Evolutionary conservation across 83 land plant species (phyloP).

Genomic region (Larix sibirica): DNA sequence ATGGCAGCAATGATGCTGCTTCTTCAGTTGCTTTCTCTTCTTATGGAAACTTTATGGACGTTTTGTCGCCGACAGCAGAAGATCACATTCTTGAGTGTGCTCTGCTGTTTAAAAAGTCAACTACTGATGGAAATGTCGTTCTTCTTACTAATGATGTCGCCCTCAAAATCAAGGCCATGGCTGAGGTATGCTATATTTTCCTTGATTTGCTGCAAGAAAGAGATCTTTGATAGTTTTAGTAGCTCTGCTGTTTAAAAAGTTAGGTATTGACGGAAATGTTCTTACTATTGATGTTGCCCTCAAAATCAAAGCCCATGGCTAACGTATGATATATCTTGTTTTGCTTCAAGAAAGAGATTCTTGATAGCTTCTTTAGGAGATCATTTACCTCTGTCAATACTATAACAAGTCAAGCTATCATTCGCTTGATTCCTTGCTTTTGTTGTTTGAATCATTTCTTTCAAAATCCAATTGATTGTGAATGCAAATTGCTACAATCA

Average conservation of each 20-base stretch:
- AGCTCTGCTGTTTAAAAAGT: not conserved
- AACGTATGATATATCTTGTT: not conserved
- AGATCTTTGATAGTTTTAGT: not conserved
- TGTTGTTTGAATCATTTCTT: not conserved
- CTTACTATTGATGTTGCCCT: not conserved
- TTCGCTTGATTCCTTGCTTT: not conserved
- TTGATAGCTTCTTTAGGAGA: not conserved
- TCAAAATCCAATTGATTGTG: not conserved
- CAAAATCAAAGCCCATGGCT: not conserved
- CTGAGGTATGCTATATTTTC: conserved; percentile 64
- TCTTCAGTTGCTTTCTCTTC: conserved; percentile 22
- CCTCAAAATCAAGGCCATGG: conserved; percentile 95
- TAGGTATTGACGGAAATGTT: not conserved
- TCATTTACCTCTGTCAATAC: too few relatives aligned
- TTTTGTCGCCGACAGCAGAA: conserved; percentile 78
- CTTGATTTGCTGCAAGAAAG: not conserved
- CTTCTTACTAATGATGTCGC: conserved; percentile 79
- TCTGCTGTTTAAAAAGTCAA: conserved; percentile 46
- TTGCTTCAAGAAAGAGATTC: not conserved
- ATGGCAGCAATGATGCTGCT: conserved; percentile 10
- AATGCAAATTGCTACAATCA: not conserved
- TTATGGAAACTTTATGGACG: conserved; percentile 32
- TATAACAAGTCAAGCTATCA: not conserved
- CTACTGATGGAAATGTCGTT: conserved; percentile 54
- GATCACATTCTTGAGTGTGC: conserved; percentile 93